Conservation (phyloP, 2,329 filamentous ascomycete species). For the Neonectria magnoliae region DNA sequence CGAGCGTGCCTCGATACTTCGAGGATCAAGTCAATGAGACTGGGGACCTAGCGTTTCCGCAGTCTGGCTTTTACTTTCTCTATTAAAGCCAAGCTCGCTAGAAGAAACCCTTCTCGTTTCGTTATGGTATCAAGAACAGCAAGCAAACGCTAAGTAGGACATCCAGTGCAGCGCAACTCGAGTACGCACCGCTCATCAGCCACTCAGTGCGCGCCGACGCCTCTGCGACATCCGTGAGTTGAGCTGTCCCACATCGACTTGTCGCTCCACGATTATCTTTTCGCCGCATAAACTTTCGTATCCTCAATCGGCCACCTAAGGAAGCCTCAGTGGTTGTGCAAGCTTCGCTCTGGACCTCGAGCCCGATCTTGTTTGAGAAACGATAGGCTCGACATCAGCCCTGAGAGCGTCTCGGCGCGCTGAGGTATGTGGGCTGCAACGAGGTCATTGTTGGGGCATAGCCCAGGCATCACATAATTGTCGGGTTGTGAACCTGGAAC, state of each 20-base stretch:
- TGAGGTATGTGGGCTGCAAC: neutral
- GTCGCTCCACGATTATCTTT: neutral
- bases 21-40: no score
- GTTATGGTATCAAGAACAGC: no score
- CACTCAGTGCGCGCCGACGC: neutral
- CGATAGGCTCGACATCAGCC: neutral
- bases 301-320: neutral
- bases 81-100: no score
- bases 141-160: no score
- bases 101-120: no score
- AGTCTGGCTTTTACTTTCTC: no score
- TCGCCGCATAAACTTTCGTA: neutral
- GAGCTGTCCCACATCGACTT: neutral
- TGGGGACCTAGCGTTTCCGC: no score
- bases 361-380: neutral
- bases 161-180: no score
- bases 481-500: neutral
- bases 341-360: neutral
- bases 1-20: no score
- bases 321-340: neutral
- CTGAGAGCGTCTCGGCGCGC: neutral
- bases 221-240: slow-evolving; percentile 8
- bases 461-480: neutral
- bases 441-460: neutral
- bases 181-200: no score